Conservation (phyloP, 2,329 filamentous ascomycete genomes). For the Herpotrichia juniperi region DNA sequence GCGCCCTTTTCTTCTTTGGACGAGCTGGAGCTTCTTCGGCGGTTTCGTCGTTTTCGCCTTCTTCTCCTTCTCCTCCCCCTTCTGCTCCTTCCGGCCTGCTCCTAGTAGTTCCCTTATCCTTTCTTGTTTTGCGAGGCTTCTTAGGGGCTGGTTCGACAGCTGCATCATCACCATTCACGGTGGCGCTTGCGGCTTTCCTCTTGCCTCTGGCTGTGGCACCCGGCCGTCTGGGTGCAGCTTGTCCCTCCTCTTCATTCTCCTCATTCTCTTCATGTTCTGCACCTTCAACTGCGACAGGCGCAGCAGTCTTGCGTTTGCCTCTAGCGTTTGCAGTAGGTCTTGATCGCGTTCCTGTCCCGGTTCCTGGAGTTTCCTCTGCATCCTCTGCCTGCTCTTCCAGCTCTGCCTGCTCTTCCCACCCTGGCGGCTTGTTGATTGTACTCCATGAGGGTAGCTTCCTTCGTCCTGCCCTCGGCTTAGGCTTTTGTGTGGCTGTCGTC, state of each 20-base stretch:
- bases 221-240: conserved; percentile 12
- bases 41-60: conserved; percentile 15
- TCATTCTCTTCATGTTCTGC: conserved; percentile 15
- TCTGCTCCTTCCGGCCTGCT: conserved; percentile 5
- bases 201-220: conserved; percentile 27
- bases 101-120: conserved; percentile 25
- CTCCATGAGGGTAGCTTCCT: conserved; percentile 31
- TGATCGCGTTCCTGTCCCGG: conserved; percentile 18
- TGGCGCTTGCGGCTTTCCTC: conserved; percentile 11
- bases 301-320: conserved; percentile 4
- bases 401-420: no score
- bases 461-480: conserved; percentile 8
- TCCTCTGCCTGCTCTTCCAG: conserved; percentile 7
- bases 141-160: conserved; percentile 19
- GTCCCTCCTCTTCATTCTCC: conserved; percentile 12
- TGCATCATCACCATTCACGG: conserved; percentile 1
- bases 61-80: conserved; percentile 8
- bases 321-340: conserved; percentile 13
- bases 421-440: conserved; percentile 35
- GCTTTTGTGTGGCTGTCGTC: background rate
- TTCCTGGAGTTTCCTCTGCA: conserved; percentile 2
- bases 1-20: conserved; percentile 11
- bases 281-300: conserved; percentile 6
- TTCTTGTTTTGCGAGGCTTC: conserved; percentile 37
- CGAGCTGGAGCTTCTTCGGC: conserved; percentile 1